Evolutionary conservation across 192 early-diverging fungal species (phyloP).

Genomic region (Gorgonomyces haynaldii): DNA sequence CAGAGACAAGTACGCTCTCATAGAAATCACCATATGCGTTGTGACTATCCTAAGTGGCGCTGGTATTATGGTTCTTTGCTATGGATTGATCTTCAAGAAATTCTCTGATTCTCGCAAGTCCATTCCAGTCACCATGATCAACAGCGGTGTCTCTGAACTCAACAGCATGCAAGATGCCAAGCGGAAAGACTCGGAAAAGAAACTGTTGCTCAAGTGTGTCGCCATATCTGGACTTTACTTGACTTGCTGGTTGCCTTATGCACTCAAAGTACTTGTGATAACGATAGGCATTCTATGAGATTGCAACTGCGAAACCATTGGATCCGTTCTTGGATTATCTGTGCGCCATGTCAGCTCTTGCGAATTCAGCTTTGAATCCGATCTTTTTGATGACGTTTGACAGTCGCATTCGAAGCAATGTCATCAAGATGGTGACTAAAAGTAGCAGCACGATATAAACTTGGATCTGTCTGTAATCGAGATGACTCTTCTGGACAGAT

Average conservation of each 20-base stretch:
- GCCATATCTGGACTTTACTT: not conserved
- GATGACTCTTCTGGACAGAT: no score
- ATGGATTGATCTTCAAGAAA: no score
- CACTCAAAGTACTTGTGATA: not conserved
- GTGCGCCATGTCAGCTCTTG: not conserved
- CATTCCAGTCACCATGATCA: no score
- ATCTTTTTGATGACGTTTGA: not conserved
- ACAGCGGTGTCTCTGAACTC: no score
- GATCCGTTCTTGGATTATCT: no score
- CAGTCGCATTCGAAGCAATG: not conserved
- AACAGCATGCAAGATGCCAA: no score
- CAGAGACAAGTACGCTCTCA: not conserved
- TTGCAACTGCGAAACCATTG: no score
- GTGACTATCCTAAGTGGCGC: no score
- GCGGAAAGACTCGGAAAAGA: not conserved
- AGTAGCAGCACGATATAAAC: no score
- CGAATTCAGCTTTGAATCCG: not conserved
- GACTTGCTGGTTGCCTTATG: not conserved
- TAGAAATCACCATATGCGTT: not conserved
- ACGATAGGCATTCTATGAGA: not conserved
- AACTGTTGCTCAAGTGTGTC: not conserved
- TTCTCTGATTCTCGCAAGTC: no score
- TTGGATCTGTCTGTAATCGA: no score
- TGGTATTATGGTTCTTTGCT: no score
- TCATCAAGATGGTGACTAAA: constrained; percentile 2